Base-by-base conservation (phyloP, 345 rosid genomes). In the Brassica incana region DNA sequence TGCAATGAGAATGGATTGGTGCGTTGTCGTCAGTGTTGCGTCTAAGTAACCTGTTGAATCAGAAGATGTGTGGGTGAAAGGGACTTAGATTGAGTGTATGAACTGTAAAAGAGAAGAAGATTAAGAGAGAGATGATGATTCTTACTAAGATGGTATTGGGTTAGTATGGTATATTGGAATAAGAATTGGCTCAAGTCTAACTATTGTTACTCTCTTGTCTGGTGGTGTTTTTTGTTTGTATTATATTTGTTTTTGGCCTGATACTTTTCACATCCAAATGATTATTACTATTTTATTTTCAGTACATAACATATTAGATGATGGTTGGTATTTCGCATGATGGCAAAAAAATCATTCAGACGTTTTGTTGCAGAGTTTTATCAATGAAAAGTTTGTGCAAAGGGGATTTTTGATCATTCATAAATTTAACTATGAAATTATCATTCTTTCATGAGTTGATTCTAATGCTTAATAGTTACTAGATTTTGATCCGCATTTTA, bases 1-100 rank as follows among this genome's bases (percentile, higher is more conserved):
- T 95, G 97, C 76, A 91, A 95, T 82, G 99, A 93, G 87, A 95
- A 95, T 54, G 98, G 99, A 1, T 45, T 95, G 78, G 86, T 88
- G 9, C 85, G 89, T 65, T 95, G 98, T 76, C 97, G 85, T 63
- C 63, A 74, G 77, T 91, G 99, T 79, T 80, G 93, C 82, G 58
- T 38, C 23, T 80, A 56, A 76, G 38, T 62, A 23, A 3, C 79
- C 59, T 66, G 74, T 20, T 43, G 70, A 64, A 50, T 66, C 74
- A 67, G 58, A 65, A 65, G 62, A 2, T 77, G 62, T 69, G 69
- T 69, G 70, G 36, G 52, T 30, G 15, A 11, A 25, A 32, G 30
- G 75, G 63, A 56, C 20, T 8, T 70, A 70, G 59, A 54, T 36
- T 78, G 71, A 40, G 0, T 70, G 29, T 78, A 52, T 71, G 38